phyloP scores from a whole-genome alignment of 768 basidiomycete species.

The Lanmaoa pseudosensibilis region DNA sequence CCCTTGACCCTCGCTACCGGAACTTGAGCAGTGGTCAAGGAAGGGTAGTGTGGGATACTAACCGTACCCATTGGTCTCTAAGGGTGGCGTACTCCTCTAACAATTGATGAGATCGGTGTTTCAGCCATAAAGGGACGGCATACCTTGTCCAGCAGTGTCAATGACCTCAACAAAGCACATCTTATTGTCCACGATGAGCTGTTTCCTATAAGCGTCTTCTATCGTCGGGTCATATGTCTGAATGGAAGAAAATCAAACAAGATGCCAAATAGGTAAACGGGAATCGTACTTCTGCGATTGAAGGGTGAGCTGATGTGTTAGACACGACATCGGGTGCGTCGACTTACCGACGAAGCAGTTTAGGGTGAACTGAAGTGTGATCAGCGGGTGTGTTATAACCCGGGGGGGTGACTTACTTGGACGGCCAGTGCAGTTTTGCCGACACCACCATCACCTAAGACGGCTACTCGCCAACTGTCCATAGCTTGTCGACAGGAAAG shows the following conservation, averaged over 20 bases:
- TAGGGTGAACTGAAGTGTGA: conserved; percentile 78
- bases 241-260: conserved; percentile 9
- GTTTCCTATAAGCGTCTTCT: conserved; percentile 97
- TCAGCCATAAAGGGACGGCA: conserved; percentile 25
- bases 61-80: conserved; percentile 98
- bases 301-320: conserved; percentile 15
- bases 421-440: conserved; percentile 96
- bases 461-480: conserved; percentile 95
- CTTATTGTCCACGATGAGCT: conserved; percentile 89
- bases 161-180: conserved; percentile 97
- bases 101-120: conserved; percentile 19
- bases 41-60: conserved; percentile 32
- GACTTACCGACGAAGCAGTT: conserved; percentile 92
- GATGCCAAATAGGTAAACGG: conserved; percentile 4
- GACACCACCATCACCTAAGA: conserved; percentile 95
- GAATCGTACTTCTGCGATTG: conserved; percentile 52
- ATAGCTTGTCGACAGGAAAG: conserved; percentile 45
- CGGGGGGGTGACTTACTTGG: conserved; percentile 56
- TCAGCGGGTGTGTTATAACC: conserved; percentile 8
- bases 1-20: conserved; percentile 90
- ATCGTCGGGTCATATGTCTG: conserved; percentile 98
- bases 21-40: conserved; percentile 9
- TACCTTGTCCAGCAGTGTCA: conserved; percentile 97
- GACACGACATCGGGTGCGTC: conserved; percentile 3
- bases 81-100: conserved; percentile 96